A percentile compares a stretch with the other conserved stretches of the same genome.
Evolutionary conservation across 192 early-diverging fungal species (phyloP).

Genomic region (Lunasporangiospora selenospora): DNA sequence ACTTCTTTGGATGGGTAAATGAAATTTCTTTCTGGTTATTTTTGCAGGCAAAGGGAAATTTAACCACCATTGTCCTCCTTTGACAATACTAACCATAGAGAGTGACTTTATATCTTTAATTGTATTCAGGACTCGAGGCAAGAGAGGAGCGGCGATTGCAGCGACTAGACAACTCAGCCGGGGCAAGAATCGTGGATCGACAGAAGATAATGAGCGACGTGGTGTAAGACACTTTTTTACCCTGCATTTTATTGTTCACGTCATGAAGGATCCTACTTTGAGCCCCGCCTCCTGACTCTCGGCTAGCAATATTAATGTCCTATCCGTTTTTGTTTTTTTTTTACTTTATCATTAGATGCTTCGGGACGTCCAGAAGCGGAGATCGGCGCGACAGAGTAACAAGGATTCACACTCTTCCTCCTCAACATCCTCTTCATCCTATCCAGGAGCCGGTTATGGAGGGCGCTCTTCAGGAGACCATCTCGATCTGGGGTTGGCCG

Average conservation of each 20-base stretch:
- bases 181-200: constrained; percentile 45
- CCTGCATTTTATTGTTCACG: not conserved
- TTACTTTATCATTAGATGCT: constrained; percentile 12
- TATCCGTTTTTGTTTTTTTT: not conserved
- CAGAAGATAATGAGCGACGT: constrained; percentile 32
- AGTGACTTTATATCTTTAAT: not conserved
- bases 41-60: too few species aligned
- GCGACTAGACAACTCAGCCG: constrained; percentile 59
- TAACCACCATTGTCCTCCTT: not conserved
- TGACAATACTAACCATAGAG: not conserved
- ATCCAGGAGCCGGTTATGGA: constrained; percentile 9
- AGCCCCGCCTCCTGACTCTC: too few species aligned
- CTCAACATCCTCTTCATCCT: not conserved
- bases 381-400: constrained; percentile 18
- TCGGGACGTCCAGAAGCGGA: constrained; percentile 43
- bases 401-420: constrained; percentile 12
- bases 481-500: constrained; percentile 10
- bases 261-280: not conserved
- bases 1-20: too few species aligned
- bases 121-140: constrained; percentile 41
- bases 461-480: constrained; percentile 8
- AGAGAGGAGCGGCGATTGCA: constrained; percentile 62
- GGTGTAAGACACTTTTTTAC: constrained; percentile 6
- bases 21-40: too few species aligned
- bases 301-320: not conserved